Base-by-base conservation (phyloP, 2,329 filamentous ascomycete species). In the Alternaria viburni region DNA sequence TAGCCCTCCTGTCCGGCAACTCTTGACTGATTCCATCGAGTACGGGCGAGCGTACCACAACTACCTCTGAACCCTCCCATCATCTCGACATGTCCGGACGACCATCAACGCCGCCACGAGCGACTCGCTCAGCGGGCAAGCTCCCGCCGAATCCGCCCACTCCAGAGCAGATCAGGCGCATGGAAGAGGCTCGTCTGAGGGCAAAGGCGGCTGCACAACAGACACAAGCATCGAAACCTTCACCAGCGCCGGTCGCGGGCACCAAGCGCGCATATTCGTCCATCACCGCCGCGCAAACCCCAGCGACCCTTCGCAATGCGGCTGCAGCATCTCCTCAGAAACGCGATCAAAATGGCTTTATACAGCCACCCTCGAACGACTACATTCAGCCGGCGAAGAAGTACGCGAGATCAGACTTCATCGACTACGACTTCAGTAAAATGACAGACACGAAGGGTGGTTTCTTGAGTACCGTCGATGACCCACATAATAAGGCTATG, bases 401-500 rank as follows among this genome's bases (percentile, higher is more conserved):
- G 75, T 97, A 98, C 71, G 89, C 92, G 64, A 95, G 96, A 51
- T 76, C 74, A 8, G 77, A 78, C 79, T 98, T 91, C 77, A 94
- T 99, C 75, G 96, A 99, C 77, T 98, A 97, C 82, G 96, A 99
- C 80, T 96, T 99, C 81, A 95, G 92, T 77, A 91, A 95, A 81
- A 98, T 99, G 93, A 96, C 91, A 7, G 96, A 99, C 79, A 98
- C 95, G 1, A 97, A 97, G 77, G 96, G 96, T 66, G 96, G 96
- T 1, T 99, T 99, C 80, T 81, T 99, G 68, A 92, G 91, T n/a
- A 87, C 88, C 1, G 92, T 95, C 66, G 96, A 99, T 76, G 96
- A 99, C 79, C 96, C 96, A 1, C 89, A 91, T 77, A 97, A 97
- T 77, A 90, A 90, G 69, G 92, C 90, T 9, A 84, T 95, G 73